A percentile compares a stretch with the other conserved stretches of the same genome.
Evolutionary conservation across 192 early-diverging fungal genomes (phyloP).

Genomic region (Radiomyces spectabilis): DNA sequence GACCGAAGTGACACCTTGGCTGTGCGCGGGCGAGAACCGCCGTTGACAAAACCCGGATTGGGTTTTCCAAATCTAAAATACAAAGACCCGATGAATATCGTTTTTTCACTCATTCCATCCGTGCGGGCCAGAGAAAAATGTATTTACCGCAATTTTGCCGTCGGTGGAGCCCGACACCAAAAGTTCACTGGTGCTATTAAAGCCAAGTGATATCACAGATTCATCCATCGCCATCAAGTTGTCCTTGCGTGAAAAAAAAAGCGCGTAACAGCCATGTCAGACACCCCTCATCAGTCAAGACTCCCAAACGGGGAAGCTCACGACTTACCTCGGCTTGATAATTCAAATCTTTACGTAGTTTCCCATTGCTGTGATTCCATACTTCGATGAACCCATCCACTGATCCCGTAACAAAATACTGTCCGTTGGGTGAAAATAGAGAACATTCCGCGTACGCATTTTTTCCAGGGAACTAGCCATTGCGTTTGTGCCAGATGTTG

Average conservation of each 20-base stretch:
- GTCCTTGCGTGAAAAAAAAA: conserved; percentile 37
- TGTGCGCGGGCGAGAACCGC: conserved; percentile 78
- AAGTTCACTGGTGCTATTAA: conserved; percentile 69
- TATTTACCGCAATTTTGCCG: conserved; percentile 72
- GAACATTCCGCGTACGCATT: conserved; percentile 72
- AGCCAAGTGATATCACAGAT: conserved; percentile 70
- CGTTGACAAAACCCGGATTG: conserved; percentile 65
- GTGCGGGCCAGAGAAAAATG: not conserved
- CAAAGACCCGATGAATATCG: not conserved
- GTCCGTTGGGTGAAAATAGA: conserved; percentile 79
- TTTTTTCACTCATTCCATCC: not conserved
- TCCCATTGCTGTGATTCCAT: conserved; percentile 89
- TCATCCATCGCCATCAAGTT: conserved; percentile 90
- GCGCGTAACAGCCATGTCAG: not conserved
- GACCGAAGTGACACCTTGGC: conserved; percentile 75
- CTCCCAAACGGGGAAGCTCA: too few species aligned
- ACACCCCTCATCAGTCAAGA: too few species aligned
- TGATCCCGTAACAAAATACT: conserved; percentile 81
- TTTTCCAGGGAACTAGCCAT: conserved; percentile 66
- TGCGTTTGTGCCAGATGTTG: too few species aligned
- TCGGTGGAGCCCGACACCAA: conserved; percentile 80
- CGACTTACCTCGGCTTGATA: conserved; percentile 78
- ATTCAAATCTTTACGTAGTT: conserved; percentile 77
- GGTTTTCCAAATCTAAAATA: conserved; percentile 70
- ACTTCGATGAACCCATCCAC: conserved; percentile 95